Conservation (phyloP, 2,329 filamentous ascomycete species). For the Ophiostoma sp. region DNA sequence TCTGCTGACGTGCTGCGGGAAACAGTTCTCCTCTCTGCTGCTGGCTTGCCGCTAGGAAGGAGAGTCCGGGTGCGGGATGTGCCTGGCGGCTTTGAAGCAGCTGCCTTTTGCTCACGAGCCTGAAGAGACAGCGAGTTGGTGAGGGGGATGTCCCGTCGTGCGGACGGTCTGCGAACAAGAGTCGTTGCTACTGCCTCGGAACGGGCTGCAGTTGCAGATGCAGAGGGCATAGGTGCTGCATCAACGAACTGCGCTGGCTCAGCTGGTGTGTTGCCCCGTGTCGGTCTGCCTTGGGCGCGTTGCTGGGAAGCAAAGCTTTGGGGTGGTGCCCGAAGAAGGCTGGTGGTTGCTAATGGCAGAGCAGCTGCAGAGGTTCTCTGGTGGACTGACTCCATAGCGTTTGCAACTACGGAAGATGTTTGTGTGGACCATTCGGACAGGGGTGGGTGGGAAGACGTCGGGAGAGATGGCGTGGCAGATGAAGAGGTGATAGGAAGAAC, state of each 20-base stretch:
- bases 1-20: slow-evolving; percentile 13
- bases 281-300: slow-evolving; percentile 49
- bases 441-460: slow-evolving; percentile 15
- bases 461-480: slow-evolving; percentile 2
- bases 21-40: slow-evolving; percentile 12
- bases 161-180: slow-evolving; percentile 19
- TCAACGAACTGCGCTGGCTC: slow-evolving; percentile 12
- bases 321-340: slow-evolving; percentile 48
- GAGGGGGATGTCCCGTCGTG: slow-evolving; percentile 24
- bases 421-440: slow-evolving; percentile 27
- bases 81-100: not conserved
- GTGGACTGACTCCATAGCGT: slow-evolving; percentile 22
- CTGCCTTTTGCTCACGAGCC: slow-evolving; percentile 25
- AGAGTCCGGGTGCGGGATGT: slow-evolving; percentile 22
- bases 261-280: not conserved
- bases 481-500: slow-evolving; percentile 6
- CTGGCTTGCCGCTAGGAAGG: slow-evolving; percentile 22
- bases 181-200: not conserved
- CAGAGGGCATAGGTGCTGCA: not conserved
- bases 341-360: not conserved
- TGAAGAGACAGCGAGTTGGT: slow-evolving; percentile 26
- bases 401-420: slow-evolving; percentile 20
- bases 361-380: slow-evolving; percentile 36
- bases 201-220: not conserved
- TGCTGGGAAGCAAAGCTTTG: slow-evolving; percentile 65